Base-by-base conservation (phyloP, 2,329 filamentous ascomycete species). In the Ascochyta koolunga region DNA sequence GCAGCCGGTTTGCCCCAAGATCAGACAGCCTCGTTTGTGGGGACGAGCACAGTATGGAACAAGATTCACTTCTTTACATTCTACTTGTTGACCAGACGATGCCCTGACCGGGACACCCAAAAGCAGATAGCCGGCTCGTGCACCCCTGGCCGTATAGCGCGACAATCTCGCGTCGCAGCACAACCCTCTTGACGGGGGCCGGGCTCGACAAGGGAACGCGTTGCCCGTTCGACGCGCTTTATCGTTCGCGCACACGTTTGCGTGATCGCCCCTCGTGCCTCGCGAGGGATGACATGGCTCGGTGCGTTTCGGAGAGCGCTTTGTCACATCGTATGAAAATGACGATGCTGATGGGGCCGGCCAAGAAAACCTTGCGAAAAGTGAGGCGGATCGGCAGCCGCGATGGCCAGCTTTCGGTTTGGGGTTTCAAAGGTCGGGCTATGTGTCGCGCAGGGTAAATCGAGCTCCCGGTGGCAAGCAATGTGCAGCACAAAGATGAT, bases 141-240 rank as follows among this genome's bases (percentile, higher is more conserved):
- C 37, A n/a, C 37, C 25, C 11, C 22, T 39, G 22, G 11, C 21
- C 21, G 19, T 11, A 38, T 49, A 50, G 46, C 51, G 51, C 41
- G 51, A 49, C 41, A 50, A 32, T 54, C 31, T 54, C 51, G 51
- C 36, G 51, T 50, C 31, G 8, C 46, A 49, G 51, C 51, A 50
- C 51, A 41, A 15, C 36, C 45, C 46, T 45, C 36, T n/a, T 7
- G 1, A n/a, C 24, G 44, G 18, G 44, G 18, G 35, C 50, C 39
- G n/a, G 33, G 50, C 50, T 22, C 15, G 25, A 39, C n/a, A 38
- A 39, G 24, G 24, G 32, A 54, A 54, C 51, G 51, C 46, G 51
- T 54, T 54, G 51, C 51, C 40, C n/a, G 40, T 50, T 45, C 51
- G 45, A 54, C 51, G 51, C 51, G 51, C n/a, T 18, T 37, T 46